Evolutionary conservation across 2,329 filamentous ascomycete genomes (phyloP).

Genomic region (Aureobasidium vineae): DNA sequence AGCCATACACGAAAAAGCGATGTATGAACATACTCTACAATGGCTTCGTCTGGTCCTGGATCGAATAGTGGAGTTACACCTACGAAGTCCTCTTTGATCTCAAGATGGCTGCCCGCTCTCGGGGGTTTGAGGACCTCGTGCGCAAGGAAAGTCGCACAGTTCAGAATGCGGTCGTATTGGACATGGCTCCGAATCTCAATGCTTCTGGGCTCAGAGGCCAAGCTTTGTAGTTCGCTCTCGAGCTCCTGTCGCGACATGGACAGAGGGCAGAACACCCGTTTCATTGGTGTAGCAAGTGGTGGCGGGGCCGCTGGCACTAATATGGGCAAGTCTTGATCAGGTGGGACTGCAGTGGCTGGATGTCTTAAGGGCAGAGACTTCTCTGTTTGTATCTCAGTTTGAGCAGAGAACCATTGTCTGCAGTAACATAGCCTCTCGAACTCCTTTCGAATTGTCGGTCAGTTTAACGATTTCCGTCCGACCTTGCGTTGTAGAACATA

Average conservation of each 20-base stretch:
- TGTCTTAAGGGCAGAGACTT: not conserved
- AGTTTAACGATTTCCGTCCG: not conserved
- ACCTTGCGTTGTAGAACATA: not conserved
- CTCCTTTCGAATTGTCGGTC: not conserved
- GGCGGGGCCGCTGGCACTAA: not conserved
- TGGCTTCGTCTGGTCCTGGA: not conserved
- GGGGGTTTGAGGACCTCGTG: not conserved
- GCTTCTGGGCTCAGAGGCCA: not conserved
- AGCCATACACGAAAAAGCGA: not conserved
- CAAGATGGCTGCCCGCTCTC: not conserved
- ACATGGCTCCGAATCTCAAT: not conserved
- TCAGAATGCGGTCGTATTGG: not conserved
- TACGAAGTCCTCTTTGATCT: not conserved
- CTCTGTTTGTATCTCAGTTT: not conserved
- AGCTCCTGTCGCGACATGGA: not conserved
- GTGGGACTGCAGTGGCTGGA: not conserved
- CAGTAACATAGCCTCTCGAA: not conserved
- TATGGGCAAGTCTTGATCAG: not conserved
- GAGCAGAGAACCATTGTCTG: not conserved
- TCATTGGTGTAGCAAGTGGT: not conserved
- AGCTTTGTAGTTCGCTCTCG: not conserved
- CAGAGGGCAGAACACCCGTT: not conserved
- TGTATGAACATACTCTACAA: not conserved
- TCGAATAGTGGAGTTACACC: not conserved
- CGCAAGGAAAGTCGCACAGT: not conserved